Evolutionary conservation across 257 asterid species (phyloP).

Genomic region (Gynochthodes officinalis): DNA sequence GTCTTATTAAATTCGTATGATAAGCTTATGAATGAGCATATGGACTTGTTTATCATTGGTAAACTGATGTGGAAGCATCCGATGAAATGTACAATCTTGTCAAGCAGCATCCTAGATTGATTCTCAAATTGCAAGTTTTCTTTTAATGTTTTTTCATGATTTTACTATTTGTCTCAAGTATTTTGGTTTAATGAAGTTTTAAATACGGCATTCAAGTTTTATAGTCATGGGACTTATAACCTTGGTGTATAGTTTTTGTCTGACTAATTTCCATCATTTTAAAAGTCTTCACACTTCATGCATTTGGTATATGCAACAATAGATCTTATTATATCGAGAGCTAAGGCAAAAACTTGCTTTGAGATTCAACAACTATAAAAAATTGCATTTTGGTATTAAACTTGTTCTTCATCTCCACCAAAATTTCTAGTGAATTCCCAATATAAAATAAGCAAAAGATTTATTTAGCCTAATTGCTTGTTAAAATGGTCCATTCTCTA

Average conservation of each 20-base stretch:
- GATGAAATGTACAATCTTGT: constrained; percentile 50
- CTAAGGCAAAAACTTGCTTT: constrained; percentile 54
- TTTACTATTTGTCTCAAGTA: background rate
- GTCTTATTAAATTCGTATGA: constrained; percentile 36
- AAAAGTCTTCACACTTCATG: constrained; percentile 48
- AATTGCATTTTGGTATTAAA: constrained; percentile 47
- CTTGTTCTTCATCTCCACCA: background rate
- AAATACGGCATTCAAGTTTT: background rate
- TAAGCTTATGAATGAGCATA: constrained; percentile 32
- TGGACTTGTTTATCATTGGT: constrained; percentile 48
- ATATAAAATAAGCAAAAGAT: background rate
- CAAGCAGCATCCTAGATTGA: constrained; percentile 38
- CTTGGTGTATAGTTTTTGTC: constrained; percentile 3
- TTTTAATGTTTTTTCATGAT: background rate
- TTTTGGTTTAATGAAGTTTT: too few species aligned
- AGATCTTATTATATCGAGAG: constrained; percentile 48
- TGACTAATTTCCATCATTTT: constrained; percentile 8
- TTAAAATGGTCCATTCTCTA: background rate
- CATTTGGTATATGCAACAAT: constrained; percentile 56
- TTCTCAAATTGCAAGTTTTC: constrained; percentile 46
- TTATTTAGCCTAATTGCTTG: background rate
- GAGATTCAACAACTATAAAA: constrained; percentile 50
- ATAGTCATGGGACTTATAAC: background rate
- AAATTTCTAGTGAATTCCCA: background rate
- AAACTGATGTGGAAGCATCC: constrained; percentile 39